phyloP scores from a whole-genome alignment of 148 eudicot species.

The Silene latifolia region DNA sequence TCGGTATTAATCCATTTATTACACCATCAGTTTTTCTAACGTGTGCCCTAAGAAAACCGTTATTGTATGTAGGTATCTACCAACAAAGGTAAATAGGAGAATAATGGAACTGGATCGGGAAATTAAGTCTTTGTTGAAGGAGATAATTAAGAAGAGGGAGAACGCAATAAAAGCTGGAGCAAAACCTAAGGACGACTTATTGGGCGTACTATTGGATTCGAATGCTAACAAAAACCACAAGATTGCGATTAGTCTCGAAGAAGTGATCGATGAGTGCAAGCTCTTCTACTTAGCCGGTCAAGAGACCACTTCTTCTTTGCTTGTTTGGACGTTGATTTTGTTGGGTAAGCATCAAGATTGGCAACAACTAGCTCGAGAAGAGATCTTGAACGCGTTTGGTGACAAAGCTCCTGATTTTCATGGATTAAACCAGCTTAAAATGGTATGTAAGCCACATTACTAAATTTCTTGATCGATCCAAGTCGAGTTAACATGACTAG shows the following conservation, averaged over 20 bases:
- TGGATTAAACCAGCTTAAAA: conserved; percentile 19
- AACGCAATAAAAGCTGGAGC: conserved; percentile 19
- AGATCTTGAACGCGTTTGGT: conserved; percentile 25
- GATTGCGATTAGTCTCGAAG: conserved; percentile 16
- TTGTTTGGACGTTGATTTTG: conserved; percentile 32
- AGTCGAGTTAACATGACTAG: too few relatives aligned
- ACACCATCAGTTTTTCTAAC: too few relatives aligned
- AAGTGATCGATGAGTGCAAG: conserved; percentile 32
- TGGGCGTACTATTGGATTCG: conserved; percentile 26
- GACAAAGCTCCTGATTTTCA: conserved; percentile 22
- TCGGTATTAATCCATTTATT: too few relatives aligned
- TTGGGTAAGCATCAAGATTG: conserved; percentile 28
- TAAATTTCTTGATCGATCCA: neutral
- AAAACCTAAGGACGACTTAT: conserved; percentile 13
- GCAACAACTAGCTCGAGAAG: conserved; percentile 37
- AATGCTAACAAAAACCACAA: neutral
- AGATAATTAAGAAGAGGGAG: conserved; percentile 22
- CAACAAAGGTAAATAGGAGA: conserved; percentile 25
- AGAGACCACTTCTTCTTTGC: conserved; percentile 30
- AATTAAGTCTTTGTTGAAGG: conserved; percentile 9
- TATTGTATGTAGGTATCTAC: conserved; percentile 19
- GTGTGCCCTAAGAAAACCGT: neutral
- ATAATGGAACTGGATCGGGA: conserved; percentile 9
- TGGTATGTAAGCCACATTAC: conserved; percentile 6
- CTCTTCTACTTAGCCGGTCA: conserved; percentile 33